Conservation (phyloP, 169 alveolate genomes). For the Besnoitia besnoiti region DNA sequence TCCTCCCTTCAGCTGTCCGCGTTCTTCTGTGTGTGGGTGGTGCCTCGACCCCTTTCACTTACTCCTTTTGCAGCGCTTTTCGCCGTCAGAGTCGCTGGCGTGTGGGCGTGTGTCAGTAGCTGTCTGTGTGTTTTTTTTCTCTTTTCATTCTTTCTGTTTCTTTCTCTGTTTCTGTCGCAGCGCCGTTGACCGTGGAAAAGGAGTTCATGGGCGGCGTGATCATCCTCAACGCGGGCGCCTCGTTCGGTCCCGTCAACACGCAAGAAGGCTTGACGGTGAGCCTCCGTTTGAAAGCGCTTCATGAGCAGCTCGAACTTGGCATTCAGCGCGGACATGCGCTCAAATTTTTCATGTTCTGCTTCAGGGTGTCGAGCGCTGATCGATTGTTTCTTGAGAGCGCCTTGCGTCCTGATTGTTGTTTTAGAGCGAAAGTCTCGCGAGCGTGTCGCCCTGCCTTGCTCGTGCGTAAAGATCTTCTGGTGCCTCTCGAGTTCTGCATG, state of each 20-base stretch:
- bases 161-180: neutral
- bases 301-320: too few relatives aligned
- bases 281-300: neutral
- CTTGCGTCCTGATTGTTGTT: neutral
- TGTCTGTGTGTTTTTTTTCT: neutral
- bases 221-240: neutral
- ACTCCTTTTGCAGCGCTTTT: neutral
- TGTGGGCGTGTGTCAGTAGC: neutral
- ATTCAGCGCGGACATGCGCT: too few relatives aligned
- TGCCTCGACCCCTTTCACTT: neutral
- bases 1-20: neutral
- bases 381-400: neutral
- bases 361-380: neutral
- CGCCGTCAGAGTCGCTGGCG: neutral
- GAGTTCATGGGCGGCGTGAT: conserved; percentile 17
- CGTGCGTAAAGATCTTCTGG: neutral
- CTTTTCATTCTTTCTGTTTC: too few relatives aligned
- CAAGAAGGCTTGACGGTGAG: conserved; percentile 13
- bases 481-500: neutral
- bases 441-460: neutral
- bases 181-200: conserved; percentile 28
- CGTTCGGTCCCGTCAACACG: conserved; percentile 28
- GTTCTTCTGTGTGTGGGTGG: neutral
- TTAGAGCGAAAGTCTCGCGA: neutral
- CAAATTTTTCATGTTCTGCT: too few relatives aligned